These are phyloP conservation scores for Pezicula carpinea DNA, from an alignment of 2,329 filamentous ascomycete species.

Conservation along the genomic window DNA sequence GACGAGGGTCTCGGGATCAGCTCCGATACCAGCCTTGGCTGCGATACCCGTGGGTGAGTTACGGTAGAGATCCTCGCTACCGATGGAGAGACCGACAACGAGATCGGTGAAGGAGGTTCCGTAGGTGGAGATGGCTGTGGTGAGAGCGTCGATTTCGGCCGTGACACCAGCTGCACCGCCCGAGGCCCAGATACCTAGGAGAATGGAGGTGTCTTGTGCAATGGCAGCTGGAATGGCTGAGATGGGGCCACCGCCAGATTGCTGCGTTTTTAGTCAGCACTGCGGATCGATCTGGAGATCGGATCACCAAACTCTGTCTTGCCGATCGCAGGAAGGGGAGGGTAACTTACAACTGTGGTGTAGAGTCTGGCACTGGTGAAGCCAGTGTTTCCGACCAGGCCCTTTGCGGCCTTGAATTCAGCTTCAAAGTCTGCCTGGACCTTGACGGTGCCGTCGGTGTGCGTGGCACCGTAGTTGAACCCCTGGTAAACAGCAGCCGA, in stretches of 20 bases:
- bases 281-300: not conserved
- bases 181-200: slow-evolving; percentile 82
- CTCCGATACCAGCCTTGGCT: slow-evolving; percentile 58
- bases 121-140: slow-evolving; percentile 63
- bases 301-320: not conserved
- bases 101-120: slow-evolving; percentile 59
- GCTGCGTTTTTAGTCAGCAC: not conserved
- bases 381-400: slow-evolving; percentile 57
- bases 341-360: slow-evolving; percentile 55
- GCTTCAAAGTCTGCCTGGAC: slow-evolving; percentile 59
- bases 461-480: slow-evolving; percentile 64
- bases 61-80: slow-evolving; percentile 83
- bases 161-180: slow-evolving; percentile 57
- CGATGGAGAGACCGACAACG: slow-evolving; percentile 79
- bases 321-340: slow-evolving; percentile 7
- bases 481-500: slow-evolving; percentile 47
- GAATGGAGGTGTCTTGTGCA: slow-evolving; percentile 68
- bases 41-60: slow-evolving; percentile 64
- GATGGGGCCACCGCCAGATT: slow-evolving; percentile 40
- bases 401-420: slow-evolving; percentile 63
- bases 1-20: slow-evolving; percentile 56
- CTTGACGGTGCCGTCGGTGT: slow-evolving; percentile 56
- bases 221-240: slow-evolving; percentile 79
- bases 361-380: slow-evolving; percentile 72
- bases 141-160: slow-evolving; percentile 72